A percentile compares a stretch with the other conserved stretches of the same genome.
phyloP scores from a whole-genome alignment of 163 green algal genomes.

The Prototheca wickerhamii region DNA sequence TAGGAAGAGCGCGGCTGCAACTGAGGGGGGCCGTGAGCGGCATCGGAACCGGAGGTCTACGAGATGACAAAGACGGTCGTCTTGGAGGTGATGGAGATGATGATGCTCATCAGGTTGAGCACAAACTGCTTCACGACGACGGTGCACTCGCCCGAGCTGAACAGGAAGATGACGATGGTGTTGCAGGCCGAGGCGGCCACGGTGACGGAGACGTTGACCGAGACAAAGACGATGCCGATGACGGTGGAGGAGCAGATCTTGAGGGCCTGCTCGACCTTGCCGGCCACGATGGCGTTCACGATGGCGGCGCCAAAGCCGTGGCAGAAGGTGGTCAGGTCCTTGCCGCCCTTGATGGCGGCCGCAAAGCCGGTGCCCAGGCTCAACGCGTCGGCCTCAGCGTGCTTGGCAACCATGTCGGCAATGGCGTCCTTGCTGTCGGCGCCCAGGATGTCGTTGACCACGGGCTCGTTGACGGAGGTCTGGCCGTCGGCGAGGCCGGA shows the following conservation, averaged over 20 bases:
- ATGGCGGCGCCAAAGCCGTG: neutral
- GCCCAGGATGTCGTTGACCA: neutral
- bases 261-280: neutral
- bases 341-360: neutral
- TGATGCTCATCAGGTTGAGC: constrained; percentile 1
- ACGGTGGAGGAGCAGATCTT: neutral
- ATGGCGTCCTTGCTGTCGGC: neutral
- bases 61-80: neutral
- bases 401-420: neutral
- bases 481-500: neutral
- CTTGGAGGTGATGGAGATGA: neutral
- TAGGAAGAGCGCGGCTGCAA: no score
- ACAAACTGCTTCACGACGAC: neutral
- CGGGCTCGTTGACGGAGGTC: no score
- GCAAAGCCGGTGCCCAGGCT: neutral
- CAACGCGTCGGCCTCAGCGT: neutral
- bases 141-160: neutral
- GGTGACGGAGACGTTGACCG: neutral
- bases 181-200: neutral
- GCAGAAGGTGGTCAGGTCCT: neutral
- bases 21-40: no score
- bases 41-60: no score
- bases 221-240: neutral
- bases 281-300: neutral
- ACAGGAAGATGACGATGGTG: neutral